Percentiles rank a stretch among this genome's conserved stretches.
phyloP scores from a whole-genome alignment of 164 flowering plant genomes.

The Saururus chinensis region DNA sequence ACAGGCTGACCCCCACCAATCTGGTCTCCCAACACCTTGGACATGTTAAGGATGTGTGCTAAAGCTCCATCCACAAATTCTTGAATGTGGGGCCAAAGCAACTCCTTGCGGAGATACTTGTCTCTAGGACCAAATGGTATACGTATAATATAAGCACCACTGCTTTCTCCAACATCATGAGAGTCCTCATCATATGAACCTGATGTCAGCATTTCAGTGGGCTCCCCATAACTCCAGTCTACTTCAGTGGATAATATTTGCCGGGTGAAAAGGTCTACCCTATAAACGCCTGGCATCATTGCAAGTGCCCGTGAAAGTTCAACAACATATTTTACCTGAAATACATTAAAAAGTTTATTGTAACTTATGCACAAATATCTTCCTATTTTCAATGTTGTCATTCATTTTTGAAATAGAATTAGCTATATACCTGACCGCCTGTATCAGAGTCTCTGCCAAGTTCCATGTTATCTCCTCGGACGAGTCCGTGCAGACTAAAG shows the following conservation, averaged over 20 bases:
- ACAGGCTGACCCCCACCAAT: constrained; percentile 69
- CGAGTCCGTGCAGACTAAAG: constrained; percentile 81
- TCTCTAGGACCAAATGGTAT: constrained; percentile 89
- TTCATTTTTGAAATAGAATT: not conserved
- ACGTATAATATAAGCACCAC: constrained; percentile 82
- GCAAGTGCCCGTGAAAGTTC: constrained; percentile 92
- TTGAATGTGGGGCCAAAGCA: constrained; percentile 78
- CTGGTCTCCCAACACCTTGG: constrained; percentile 80
- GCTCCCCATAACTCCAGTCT: constrained; percentile 91
- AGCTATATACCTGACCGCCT: constrained; percentile 73
- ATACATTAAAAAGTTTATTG: not conserved
- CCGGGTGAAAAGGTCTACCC: constrained; percentile 89
- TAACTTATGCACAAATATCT: not conserved
- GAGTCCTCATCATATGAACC: constrained; percentile 49
- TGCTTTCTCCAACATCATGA: constrained; percentile 67
- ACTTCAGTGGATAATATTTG: constrained; percentile 73
- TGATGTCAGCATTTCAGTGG: constrained; percentile 74
- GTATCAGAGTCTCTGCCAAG: constrained; percentile 97
- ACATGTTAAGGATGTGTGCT: constrained; percentile 79
- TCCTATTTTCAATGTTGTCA: too few relatives aligned
- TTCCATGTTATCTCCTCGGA: constrained; percentile 96
- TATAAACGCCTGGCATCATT: constrained; percentile 83
- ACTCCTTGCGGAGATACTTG: constrained; percentile 65
- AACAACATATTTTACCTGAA: constrained; percentile 85
- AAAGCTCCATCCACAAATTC: constrained; percentile 95